Base-by-base conservation (phyloP, 2,329 filamentous ascomycete species). In the Gliomastix tumulicola region DNA sequence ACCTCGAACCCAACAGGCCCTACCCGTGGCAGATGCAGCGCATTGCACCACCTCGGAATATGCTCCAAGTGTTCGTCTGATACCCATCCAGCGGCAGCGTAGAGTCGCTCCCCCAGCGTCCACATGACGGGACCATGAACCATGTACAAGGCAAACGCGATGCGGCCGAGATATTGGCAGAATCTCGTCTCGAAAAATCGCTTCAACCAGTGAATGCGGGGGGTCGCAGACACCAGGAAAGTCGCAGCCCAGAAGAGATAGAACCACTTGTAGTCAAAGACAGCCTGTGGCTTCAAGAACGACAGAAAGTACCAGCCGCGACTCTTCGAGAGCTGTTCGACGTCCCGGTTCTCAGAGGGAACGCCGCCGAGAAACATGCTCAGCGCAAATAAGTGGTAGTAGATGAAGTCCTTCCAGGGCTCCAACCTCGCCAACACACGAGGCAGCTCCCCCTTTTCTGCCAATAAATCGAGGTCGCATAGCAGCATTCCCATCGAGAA, bases 231-330 rank as follows among this genome's bases (percentile, higher is more conserved):
- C 1, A 85, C 68, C 1, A 80, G 51, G 36, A 79, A 65, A 18
- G 65, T 60, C 2, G 79, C 67, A 1, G 76, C 78, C 61, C 69
- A 75, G 50, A 79, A 79, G 4, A 83, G 65, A 50, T 69, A 83
- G 56, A 82, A 82, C 77, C 77, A 83, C 54, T 82, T 83, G 49
- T 68, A 70, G 50, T 82, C 76, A 45, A 67, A 81, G 10, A 79
- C 73, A 2, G 79, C 79, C 49, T 82, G 76, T 0, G 79, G 77
- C 41, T 80, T 82, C 39, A 84, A 60, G 40, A 66, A 68, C 1
- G 76, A 76, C 12, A 81, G 56, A 44, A 66, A 76, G 43, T 69
- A 67, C 77, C 78, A 83, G 3, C 79, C 78, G 0, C 74, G 69
- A 13, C 69, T 76, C 18, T 63, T 62, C 18, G 63, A 57, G 3